phyloP scores from a whole-genome alignment of 2,329 filamentous ascomycete genomes.

The Pseudogymnoascus sp. region DNA sequence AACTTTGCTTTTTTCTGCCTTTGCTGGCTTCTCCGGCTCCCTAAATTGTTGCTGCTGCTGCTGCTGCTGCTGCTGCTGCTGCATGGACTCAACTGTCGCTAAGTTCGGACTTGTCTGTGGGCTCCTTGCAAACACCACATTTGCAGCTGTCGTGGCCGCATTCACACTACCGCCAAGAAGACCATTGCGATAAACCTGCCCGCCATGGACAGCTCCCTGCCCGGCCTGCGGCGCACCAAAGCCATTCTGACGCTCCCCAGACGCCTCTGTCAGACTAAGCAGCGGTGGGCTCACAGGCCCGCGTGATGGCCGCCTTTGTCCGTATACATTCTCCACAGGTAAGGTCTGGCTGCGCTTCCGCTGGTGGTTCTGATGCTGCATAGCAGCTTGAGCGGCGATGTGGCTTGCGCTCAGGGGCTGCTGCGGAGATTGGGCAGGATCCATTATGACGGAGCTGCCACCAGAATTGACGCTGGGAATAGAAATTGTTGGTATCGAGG shows the following conservation, averaged over 20 bases:
- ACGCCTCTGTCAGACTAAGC: conserved; percentile 56
- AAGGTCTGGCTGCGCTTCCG: conserved; percentile 69
- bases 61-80: neutral
- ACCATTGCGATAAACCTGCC: conserved; percentile 48
- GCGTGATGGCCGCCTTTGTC: conserved; percentile 25
- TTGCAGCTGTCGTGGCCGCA: conserved; percentile 63
- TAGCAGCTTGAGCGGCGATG: conserved; percentile 71
- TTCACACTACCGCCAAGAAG: conserved; percentile 50
- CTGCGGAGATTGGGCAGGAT: conserved; percentile 22
- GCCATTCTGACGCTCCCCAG: conserved; percentile 47
- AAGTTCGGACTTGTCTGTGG: conserved; percentile 21
- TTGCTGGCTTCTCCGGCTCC: conserved; percentile 51
- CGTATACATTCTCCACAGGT: conserved; percentile 38
- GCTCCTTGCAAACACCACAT: conserved; percentile 63
- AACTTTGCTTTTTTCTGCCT: conserved; percentile 63
- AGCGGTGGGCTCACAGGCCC: conserved; percentile 53
- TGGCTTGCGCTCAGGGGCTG: conserved; percentile 55
- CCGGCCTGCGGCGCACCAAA: conserved; percentile 32
- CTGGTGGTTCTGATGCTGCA: conserved; percentile 46
- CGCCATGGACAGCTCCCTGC: conserved; percentile 23
- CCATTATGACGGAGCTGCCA: conserved; percentile 26
- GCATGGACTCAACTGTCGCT: neutral
- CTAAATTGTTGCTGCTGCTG: conserved; percentile 11
- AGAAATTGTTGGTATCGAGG: conserved; percentile 56
- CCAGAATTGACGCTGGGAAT: conserved; percentile 36